Evolutionary conservation across 164 flowering plant species (phyloP).

Genomic region (Taxillus chinensis): DNA sequence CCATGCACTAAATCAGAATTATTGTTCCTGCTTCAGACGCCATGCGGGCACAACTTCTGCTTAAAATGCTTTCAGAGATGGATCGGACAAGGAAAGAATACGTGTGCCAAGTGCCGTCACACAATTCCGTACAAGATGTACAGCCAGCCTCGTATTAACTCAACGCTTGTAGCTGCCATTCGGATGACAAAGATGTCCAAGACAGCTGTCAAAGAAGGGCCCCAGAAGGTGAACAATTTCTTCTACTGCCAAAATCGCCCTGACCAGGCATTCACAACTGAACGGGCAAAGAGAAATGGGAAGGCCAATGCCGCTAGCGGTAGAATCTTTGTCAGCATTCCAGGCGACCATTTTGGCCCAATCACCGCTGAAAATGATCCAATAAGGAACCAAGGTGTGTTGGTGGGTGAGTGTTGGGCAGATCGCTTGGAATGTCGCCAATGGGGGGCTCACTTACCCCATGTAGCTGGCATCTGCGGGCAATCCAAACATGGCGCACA

Average conservation of each 20-base stretch:
- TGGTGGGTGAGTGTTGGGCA: constrained; percentile 77
- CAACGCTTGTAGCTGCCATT: constrained; percentile 55
- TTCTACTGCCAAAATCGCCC: constrained; percentile 55
- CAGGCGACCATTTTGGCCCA: constrained; percentile 78
- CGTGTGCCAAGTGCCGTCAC: constrained; percentile 43
- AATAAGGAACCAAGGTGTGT: constrained; percentile 52
- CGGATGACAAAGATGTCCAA: constrained; percentile 50
- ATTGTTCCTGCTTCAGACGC: constrained; percentile 34
- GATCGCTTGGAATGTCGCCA: constrained; percentile 70
- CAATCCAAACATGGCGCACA: constrained; percentile 64
- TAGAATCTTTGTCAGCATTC: constrained; percentile 64
- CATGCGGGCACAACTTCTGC: constrained; percentile 93
- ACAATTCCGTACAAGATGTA: constrained; percentile 51
- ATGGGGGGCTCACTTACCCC: constrained; percentile 85
- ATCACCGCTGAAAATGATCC: constrained; percentile 76
- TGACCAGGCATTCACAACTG: constrained; percentile 63
- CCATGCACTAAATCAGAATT: too few species aligned
- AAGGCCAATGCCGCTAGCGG: constrained; percentile 82
- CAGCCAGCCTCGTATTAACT: constrained; percentile 61
- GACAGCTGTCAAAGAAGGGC: constrained; percentile 6
- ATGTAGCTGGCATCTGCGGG: constrained; percentile 79
- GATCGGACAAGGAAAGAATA: constrained; percentile 26
- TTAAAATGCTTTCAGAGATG: constrained; percentile 79
- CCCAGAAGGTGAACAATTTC: constrained; percentile 30
- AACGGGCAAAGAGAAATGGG: constrained; percentile 59